Base-by-base conservation (phyloP, 1,284 basidiomycete genomes). In the Cryptococcus neoformans region DNA sequence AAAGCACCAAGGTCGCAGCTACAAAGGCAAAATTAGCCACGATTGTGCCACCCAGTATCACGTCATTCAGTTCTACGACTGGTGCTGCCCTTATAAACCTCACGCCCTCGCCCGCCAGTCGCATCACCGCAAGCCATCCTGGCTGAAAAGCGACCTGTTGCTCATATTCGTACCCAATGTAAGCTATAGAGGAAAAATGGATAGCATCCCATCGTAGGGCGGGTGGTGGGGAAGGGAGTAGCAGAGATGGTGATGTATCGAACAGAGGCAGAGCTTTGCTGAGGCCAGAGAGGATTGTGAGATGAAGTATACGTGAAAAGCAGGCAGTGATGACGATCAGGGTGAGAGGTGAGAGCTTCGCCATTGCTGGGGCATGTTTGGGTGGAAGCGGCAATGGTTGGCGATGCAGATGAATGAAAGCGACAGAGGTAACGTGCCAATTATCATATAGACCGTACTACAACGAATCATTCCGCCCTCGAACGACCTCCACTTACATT, bases 141-240 rank as follows among this genome's bases (percentile, higher is more conserved):
- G 90, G 89, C 62, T 92, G 84, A 72, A 93, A 98, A 0, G 95
- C 95, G 80, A 90, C 88, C 66, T 90, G 82, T 68, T 96, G 83
- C 73, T 98, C 95, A 73, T 84, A 86, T 4, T 76, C 70, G 72
- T 95, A 90, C 9, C 84, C 76, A 11, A 80, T 63, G 16, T 60
- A 53, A 0, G 89, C 88, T 49, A 91, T 83, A 59, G 83, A 80
- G 1, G 78, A 66, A 72, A 92, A 97, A 76, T 97, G 87, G 58
- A 97, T 82, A 1, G 83, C 82, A 70, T 98, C 95, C 95, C 95
- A 98, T 60, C 92, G 85, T 34, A 62, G 44, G 1, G 21, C 50
- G 9, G 58, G 55, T 11, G 36, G 16, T 35, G 44, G 46, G 12
- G 51, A 45, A 28, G 8, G 7, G n/a, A 28, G n/a, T 9, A 61